Evolutionary conservation across 176 grass and related monocot genomes (phyloP).

Genomic region (Ensete glaucum): DNA sequence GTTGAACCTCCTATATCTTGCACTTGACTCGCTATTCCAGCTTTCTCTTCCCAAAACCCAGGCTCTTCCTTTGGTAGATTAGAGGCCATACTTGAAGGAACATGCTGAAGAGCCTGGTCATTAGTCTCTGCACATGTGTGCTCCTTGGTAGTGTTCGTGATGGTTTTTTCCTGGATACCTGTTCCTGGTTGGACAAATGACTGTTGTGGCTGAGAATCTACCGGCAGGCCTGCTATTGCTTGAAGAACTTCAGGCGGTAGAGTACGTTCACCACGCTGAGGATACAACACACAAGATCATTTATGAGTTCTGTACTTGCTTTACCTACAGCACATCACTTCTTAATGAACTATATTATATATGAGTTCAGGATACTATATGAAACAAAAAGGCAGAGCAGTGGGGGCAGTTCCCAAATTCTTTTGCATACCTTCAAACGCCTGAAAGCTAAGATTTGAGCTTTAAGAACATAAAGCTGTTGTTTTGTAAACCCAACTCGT

Average conservation of each 20-base stretch:
- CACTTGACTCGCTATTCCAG: slow-evolving; percentile 25
- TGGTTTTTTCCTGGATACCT: slow-evolving; percentile 24
- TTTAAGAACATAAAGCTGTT: slow-evolving; percentile 96
- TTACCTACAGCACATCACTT: no score
- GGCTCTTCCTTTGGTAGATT: slow-evolving; percentile 61
- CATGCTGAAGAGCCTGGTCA: slow-evolving; percentile 41
- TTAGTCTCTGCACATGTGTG: slow-evolving; percentile 33
- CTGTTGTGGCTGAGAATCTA: slow-evolving; percentile 43
- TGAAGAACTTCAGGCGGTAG: slow-evolving; percentile 90
- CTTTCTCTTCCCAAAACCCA: slow-evolving; percentile 49
- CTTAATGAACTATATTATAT: no score
- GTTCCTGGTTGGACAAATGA: slow-evolving; percentile 23
- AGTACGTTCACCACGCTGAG: slow-evolving; percentile 73
- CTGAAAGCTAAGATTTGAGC: slow-evolving; percentile 99
- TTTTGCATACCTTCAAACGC: slow-evolving; percentile 71
- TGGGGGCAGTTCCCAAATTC: slow-evolving; percentile 4
- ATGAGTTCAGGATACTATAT: no score
- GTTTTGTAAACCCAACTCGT: slow-evolving; percentile 63
- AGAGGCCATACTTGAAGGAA: slow-evolving; percentile 19
- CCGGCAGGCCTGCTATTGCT: slow-evolving; percentile 45
- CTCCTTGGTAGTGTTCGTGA: slow-evolving; percentile 28
- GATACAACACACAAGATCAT: slow-evolving; percentile 10
- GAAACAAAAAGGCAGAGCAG: no score
- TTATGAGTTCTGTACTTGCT: no score
- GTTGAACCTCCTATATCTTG: slow-evolving; percentile 37